Percentiles rank a stretch among this genome's conserved stretches.
These are phyloP conservation scores for Penicillium occitanis DNA, from an alignment of 2,329 filamentous ascomycete species.

Conservation along the genomic window DNA sequence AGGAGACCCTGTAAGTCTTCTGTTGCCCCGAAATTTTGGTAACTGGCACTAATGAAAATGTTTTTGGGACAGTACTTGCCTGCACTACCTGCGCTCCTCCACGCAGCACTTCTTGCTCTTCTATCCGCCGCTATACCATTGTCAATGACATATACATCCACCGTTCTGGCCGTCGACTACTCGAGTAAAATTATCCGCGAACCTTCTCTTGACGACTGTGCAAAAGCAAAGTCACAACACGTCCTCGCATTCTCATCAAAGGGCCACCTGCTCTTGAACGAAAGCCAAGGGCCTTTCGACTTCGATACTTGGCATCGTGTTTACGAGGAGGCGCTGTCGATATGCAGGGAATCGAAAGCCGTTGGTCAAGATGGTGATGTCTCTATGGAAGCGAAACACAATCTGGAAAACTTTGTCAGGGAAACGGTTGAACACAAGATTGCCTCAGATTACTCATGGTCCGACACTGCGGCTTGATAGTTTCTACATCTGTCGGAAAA, in stretches of 20 bases:
- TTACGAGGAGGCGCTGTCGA: constrained; percentile 61
- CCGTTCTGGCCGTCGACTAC: constrained; percentile 59
- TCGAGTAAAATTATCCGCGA: constrained; percentile 52
- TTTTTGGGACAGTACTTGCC: constrained; percentile 63
- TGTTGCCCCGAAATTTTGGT: background rate
- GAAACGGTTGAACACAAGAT: constrained; percentile 61
- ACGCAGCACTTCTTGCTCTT: constrained; percentile 74
- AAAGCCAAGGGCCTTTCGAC: constrained; percentile 79
- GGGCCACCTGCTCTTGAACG: constrained; percentile 70
- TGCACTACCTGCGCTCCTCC: constrained; percentile 77
- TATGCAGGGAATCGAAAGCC: constrained; percentile 59
- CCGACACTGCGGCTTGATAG: constrained; percentile 37
- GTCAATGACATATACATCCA: constrained; percentile 67
- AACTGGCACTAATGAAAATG: background rate
- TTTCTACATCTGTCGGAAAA: background rate
- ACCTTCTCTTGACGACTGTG: constrained; percentile 63
- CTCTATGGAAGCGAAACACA: constrained; percentile 42
- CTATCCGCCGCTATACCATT: constrained; percentile 81
- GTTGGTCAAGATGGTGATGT: constrained; percentile 45
- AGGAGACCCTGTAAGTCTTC: constrained; percentile 39
- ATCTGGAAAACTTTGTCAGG: constrained; percentile 62
- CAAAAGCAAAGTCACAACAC: constrained; percentile 69
- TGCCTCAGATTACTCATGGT: constrained; percentile 40
- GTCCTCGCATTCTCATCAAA: constrained; percentile 79
- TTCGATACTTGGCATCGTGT: constrained; percentile 73